phyloP scores from a whole-genome alignment of 805 yeast genomes.

The Ogataea angusta region DNA sequence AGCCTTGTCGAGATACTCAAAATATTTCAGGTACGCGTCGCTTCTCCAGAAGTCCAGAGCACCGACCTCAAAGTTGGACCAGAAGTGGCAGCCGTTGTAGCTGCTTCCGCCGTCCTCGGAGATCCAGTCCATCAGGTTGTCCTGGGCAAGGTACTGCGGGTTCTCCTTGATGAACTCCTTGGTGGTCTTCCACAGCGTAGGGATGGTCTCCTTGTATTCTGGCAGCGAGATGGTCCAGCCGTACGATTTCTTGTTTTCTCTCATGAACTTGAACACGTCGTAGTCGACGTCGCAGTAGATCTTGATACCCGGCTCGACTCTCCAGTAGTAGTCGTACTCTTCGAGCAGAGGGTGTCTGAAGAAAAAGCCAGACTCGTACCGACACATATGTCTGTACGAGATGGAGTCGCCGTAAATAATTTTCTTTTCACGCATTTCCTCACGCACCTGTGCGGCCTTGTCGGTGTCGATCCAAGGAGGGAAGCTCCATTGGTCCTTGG shows the following conservation, averaged over 20 bases:
- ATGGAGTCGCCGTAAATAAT: constrained; percentile 64
- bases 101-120: constrained; percentile 66
- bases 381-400: constrained; percentile 87
- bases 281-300: constrained; percentile 80
- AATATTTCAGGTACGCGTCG: constrained; percentile 66
- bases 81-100: constrained; percentile 82
- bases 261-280: constrained; percentile 80
- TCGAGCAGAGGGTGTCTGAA: constrained; percentile 70
- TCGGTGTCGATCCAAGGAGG: constrained; percentile 79
- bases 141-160: constrained; percentile 56
- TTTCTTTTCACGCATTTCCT: constrained; percentile 46
- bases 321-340: constrained; percentile 90
- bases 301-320: constrained; percentile 85
- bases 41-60: constrained; percentile 71
- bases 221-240: constrained; percentile 77
- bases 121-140: constrained; percentile 68
- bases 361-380: constrained; percentile 88
- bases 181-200: constrained; percentile 74
- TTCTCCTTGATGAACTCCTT: constrained; percentile 53
- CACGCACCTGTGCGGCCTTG: constrained; percentile 56
- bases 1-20: constrained; percentile 67
- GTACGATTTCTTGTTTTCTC: constrained; percentile 68
- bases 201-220: constrained; percentile 69
- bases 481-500: constrained; percentile 83
- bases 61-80: constrained; percentile 89